Percentiles rank a stretch among this genome's conserved stretches.
Conservation (phyloP, 352 stramenopile species). For the Pythium chondricola region DNA sequence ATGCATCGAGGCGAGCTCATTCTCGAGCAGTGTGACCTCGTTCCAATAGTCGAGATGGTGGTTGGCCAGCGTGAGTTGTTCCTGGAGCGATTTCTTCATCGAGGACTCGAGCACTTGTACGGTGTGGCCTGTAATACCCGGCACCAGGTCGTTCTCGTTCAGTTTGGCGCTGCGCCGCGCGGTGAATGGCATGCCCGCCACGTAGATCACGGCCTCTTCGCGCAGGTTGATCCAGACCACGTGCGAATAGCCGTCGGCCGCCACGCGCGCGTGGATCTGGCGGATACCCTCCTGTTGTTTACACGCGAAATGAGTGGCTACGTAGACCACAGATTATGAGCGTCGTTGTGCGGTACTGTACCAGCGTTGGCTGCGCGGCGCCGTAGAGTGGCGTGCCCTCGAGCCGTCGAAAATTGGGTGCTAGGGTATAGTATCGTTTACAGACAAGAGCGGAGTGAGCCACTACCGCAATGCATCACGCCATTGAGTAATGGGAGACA, state of each 20-base stretch:
- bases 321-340: too few relatives aligned
- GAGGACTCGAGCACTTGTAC: slow-evolving; percentile 76
- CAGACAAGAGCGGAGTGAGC: too few relatives aligned
- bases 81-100: slow-evolving; percentile 72
- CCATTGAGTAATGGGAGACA: too few relatives aligned
- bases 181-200: slow-evolving; percentile 67
- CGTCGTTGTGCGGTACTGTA: slow-evolving; percentile 24
- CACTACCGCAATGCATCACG: too few relatives aligned
- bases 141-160: slow-evolving; percentile 81
- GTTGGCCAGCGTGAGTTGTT: slow-evolving; percentile 42
- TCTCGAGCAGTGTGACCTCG: slow-evolving; percentile 55
- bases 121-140: slow-evolving; percentile 75
- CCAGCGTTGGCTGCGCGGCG: slow-evolving; percentile 63
- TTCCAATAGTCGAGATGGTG: slow-evolving; percentile 78
- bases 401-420: slow-evolving; percentile 76
- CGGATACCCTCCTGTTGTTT: slow-evolving; percentile 52
- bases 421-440: too few relatives aligned
- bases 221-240: slow-evolving; percentile 83
- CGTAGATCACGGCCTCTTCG: slow-evolving; percentile 83
- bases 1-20: slow-evolving; percentile 38
- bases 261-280: slow-evolving; percentile 58
- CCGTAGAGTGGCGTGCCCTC: slow-evolving; percentile 66
- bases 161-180: slow-evolving; percentile 63
- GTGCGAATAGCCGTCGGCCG: slow-evolving; percentile 66
- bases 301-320: background rate